Evolutionary conservation across 108 stramenopile genomes (phyloP).

Genomic region (Fragilaria crotonensis): DNA sequence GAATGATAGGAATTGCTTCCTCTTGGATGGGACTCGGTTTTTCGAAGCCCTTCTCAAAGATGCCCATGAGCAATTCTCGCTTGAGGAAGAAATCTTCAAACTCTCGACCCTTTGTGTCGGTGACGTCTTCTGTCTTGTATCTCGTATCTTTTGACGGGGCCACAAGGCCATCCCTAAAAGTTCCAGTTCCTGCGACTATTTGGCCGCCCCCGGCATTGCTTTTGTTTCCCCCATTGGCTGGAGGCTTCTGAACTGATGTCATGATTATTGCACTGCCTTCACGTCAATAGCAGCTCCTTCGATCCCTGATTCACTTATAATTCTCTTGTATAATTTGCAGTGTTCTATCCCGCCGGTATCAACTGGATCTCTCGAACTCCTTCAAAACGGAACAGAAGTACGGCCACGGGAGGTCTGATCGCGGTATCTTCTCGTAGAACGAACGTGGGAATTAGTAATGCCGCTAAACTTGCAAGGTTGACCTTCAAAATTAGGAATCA

Average conservation of each 20-base stretch:
- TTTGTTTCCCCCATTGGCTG: neutral
- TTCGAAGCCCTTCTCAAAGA: conserved; percentile 99
- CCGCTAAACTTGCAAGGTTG: too few species aligned
- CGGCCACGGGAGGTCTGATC: too few species aligned
- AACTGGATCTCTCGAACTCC: too few species aligned
- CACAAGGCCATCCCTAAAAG: conserved; percentile 77
- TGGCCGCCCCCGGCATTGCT: conserved; percentile 1
- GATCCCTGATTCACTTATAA: too few species aligned
- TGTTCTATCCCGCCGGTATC: too few species aligned
- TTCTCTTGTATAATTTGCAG: too few species aligned
- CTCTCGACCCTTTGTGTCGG: conserved; percentile 92
- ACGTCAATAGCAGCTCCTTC: too few species aligned
- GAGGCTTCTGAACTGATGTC: conserved; percentile 1
- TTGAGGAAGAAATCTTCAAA: conserved; percentile 98
- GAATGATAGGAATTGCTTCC: conserved; percentile 96
- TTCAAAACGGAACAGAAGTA: too few species aligned
- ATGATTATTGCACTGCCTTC: too few species aligned
- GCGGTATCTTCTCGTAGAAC: too few species aligned
- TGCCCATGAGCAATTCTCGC: conserved; percentile 96
- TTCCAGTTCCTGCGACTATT: conserved; percentile 57
- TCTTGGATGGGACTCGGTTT: conserved; percentile 99
- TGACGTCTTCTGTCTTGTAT: conserved; percentile 94
- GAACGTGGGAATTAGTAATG: too few species aligned
- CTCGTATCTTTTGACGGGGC: conserved; percentile 78
- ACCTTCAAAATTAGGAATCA: too few species aligned